Evolutionary conservation across 1,284 basidiomycete species (phyloP), one percentile per base, ranked within the genome.

Genomic region (Singerocomus rubriflavus): DNA sequence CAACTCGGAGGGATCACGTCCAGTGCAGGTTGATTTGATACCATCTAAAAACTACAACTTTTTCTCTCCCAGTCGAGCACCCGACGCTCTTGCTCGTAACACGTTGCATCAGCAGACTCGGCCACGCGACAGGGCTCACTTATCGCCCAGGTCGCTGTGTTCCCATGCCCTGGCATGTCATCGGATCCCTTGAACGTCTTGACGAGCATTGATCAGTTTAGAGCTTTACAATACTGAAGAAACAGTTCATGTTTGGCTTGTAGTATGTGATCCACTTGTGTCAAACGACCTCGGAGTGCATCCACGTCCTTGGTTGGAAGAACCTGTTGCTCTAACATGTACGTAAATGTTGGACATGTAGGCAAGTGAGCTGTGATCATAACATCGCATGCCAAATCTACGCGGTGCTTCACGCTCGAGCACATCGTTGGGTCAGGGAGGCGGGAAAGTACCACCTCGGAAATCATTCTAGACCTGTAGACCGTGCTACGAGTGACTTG

Each of bases 291-390:
- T 17, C 41, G 41, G 17, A 25, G 11, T 21, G 12, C 16, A 16
- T 27, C 16, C n/a, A 45, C 46, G 11, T 46, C 17, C 16, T 30
- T 46, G 27, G 11, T 2, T n/a, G 27, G 30, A 33, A 25, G 14
- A 7, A 52, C 9, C 36, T 40, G 1, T 40, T 44, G 38, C 40
- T 55, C 27, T 6, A 16, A 35, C 27, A 14, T 32, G 29, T 35
- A n/a, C 32, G 13, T 13, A 13, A 50, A 11, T 30, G 8, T 29
- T 14, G 8, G 13, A 29, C 33, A 58, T 65, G 48, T 46, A 69
- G 71, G 76, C 76, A 30, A 79, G 67, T 11, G 74, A 74, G 54
- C 73, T 77, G 60, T 75, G 80, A 38, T 72, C 67, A 17, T 76
- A 73, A 48, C 76, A 70, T 17, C 72, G 63, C 39, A 80, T 59